Conservation (phyloP, 2,329 filamentous ascomycete genomes). For the Cladophialophora chaetospira region DNA sequence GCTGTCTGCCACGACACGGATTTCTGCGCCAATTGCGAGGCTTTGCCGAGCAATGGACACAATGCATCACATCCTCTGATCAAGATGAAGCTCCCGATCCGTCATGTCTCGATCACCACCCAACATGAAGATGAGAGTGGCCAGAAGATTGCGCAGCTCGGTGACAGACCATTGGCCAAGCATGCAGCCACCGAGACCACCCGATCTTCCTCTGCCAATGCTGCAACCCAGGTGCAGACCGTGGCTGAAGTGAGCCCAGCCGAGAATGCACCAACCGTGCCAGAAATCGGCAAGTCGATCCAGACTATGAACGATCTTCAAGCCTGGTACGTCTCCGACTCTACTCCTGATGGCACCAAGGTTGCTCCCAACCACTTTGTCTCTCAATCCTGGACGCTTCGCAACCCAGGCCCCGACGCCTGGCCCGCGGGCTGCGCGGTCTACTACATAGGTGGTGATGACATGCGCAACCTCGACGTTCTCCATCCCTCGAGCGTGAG, state of each 20-base stretch:
- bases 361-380: slow-evolving; percentile 73
- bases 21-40: slow-evolving; percentile 93
- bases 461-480: slow-evolving; percentile 90
- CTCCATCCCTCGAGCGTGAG: slow-evolving; percentile 74
- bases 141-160: slow-evolving; percentile 67
- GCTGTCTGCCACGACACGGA: slow-evolving; percentile 93
- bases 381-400: slow-evolving; percentile 86
- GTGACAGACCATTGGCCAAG: slow-evolving; percentile 59
- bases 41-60: slow-evolving; percentile 78
- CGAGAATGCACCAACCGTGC: slow-evolving; percentile 39
- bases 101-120: slow-evolving; percentile 83
- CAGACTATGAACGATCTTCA: slow-evolving; percentile 52
- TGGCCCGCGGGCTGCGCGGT: slow-evolving; percentile 93
- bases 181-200: slow-evolving; percentile 57
- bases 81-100: slow-evolving; percentile 93
- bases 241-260: slow-evolving; percentile 71
- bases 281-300: slow-evolving; percentile 3
- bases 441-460: slow-evolving; percentile 89
- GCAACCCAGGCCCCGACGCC: slow-evolving; percentile 73
- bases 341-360: slow-evolving; percentile 73
- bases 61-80: slow-evolving; percentile 96
- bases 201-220: slow-evolving; percentile 52
- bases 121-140: slow-evolving; percentile 74
- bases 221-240: slow-evolving; percentile 68
- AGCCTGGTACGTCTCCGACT: slow-evolving; percentile 75